phyloP scores from a whole-genome alignment of 192 early-diverging fungal species.

The Gonapodya prolifera region DNA sequence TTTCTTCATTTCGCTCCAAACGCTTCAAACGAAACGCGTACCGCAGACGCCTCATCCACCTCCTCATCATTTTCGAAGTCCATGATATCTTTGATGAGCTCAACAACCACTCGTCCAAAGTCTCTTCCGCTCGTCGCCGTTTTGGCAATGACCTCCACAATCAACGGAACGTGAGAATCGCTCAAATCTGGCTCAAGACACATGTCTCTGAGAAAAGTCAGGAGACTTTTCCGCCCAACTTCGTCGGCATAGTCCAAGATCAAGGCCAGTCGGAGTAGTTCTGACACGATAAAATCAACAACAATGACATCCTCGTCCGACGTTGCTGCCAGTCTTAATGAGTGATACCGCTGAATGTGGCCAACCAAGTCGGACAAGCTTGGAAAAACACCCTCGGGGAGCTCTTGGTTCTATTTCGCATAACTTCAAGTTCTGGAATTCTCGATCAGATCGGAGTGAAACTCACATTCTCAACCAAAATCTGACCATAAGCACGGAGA shows the following conservation, averaged over 20 bases:
- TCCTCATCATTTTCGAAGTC: background rate
- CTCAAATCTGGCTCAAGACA: background rate
- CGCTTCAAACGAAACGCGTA: background rate
- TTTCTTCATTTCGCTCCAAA: background rate
- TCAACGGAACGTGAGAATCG: background rate
- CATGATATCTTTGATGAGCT: background rate
- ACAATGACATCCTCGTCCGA: background rate
- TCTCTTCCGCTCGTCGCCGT: background rate
- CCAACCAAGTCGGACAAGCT: background rate
- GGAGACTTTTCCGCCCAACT: background rate
- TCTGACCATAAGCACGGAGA: background rate
- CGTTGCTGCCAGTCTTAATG: background rate
- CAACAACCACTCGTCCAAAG: background rate
- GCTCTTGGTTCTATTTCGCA: background rate
- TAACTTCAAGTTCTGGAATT: too few relatives aligned
- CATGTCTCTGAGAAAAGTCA: background rate
- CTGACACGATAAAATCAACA: background rate
- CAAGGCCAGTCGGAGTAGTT: background rate
- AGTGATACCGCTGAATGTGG: background rate
- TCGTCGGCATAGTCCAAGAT: slow-evolving; percentile 1
- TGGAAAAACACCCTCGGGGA: background rate
- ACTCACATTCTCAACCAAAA: background rate
- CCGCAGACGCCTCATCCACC: background rate
- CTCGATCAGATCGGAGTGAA: too few relatives aligned
- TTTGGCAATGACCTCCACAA: background rate